Base-by-base conservation (phyloP, 805 yeast genomes). In the Schizosaccharomyces japonicus region DNA sequence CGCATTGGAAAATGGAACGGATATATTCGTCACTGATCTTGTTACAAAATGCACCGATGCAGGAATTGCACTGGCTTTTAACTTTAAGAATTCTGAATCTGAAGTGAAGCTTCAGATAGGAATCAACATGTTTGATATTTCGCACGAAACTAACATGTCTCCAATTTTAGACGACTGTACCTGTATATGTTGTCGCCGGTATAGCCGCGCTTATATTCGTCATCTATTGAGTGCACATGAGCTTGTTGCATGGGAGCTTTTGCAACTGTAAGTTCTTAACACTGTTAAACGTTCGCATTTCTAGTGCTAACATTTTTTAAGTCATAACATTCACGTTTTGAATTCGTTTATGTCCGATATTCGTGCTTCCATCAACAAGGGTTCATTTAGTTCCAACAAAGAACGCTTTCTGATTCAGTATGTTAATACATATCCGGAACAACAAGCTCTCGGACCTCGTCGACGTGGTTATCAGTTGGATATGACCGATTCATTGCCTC, bases 221-320 rank as follows among this genome's bases (percentile, higher is more conserved):
- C 70, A 66, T 50, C 53, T 66, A 25, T 56, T 66, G 28, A 49
- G 59, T 30, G 68, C 68, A 7, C 53, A 54, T 15, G 70, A 66
- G 51, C 66, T 66, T 69, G 57, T 66, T 23, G 67, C 67, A 1
- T 60, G 64, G 57, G 64, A 65, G 42, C 50, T 64, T 7, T 54
- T 66, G 30, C 68, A 65, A 27, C 33, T 13, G 46, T 42, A 42
- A 21, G 46, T 29, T 42, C 25, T 8, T 23, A 3, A 17, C 7
- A 17, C 28, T 4, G 11, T 3, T n/a, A 23, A 4, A 13, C 4
- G 7, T 11, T 39, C 13, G 8, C 10, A 8, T 17, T 8, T 5
- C 19, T 25, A 6, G 17, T 39, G 15, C 26, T 23, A 39, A 39
- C 44, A 1, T 23, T 2, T 25, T 10, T 26, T 5, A 52, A 56